Conservation (phyloP, 495 filamentous ascomycete species). For the Penicillium cinerascens region DNA sequence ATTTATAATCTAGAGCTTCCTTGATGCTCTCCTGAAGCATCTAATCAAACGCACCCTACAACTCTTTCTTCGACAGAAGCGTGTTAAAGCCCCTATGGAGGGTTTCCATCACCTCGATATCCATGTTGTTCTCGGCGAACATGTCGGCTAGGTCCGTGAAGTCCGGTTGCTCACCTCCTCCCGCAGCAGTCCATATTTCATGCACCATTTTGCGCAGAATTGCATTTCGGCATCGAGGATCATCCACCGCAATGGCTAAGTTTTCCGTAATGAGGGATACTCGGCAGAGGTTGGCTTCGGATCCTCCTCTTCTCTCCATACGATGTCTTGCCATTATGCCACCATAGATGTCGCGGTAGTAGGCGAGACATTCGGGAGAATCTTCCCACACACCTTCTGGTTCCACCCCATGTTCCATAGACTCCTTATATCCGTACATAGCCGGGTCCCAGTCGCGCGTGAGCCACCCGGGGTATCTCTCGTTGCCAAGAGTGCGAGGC, state of each 20-base stretch:
- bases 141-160: background rate
- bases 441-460: slow-evolving; percentile 35
- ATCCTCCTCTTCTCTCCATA: background rate
- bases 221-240: slow-evolving; percentile 2
- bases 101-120: background rate
- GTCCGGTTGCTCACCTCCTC: background rate
- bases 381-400: slow-evolving; percentile 28
- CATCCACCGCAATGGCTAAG: slow-evolving; percentile 6
- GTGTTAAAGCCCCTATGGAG: background rate
- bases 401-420: slow-evolving; percentile 20
- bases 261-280: slow-evolving; percentile 7
- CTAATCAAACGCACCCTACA: background rate
- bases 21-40: background rate
- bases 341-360: slow-evolving; percentile 12
- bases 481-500: slow-evolving; percentile 22
- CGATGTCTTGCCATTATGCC: slow-evolving; percentile 5
- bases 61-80: background rate
- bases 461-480: slow-evolving; percentile 34
- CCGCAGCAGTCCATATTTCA: slow-evolving; percentile 1
- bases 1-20: background rate
- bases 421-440: slow-evolving; percentile 25
- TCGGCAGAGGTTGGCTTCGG: background rate
- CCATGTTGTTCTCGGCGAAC: background rate
- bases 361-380: slow-evolving; percentile 9
- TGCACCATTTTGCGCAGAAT: slow-evolving; percentile 4